These are phyloP conservation scores for Ceratobasidium sp. DNA, from an alignment of 1,284 basidiomycete species.

Conservation along the genomic window DNA sequence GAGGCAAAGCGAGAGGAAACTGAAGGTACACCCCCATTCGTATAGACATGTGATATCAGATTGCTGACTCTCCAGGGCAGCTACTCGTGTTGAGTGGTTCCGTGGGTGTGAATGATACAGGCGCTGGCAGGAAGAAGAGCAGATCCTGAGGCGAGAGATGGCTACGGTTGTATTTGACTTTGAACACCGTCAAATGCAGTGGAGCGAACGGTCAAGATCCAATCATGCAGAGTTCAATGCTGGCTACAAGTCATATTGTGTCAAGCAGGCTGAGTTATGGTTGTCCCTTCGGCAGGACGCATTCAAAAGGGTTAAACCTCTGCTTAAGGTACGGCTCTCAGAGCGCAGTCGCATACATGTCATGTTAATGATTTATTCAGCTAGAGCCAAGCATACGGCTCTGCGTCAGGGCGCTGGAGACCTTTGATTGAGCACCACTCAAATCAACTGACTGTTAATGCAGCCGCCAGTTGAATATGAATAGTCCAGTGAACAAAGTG, in stretches of 20 bases:
- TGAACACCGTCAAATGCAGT: neutral
- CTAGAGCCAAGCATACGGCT: too few species aligned
- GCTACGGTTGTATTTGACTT: neutral
- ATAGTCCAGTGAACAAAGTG: too few species aligned
- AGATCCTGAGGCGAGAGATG: neutral
- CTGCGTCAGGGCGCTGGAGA: too few species aligned
- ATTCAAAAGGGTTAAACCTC: neutral
- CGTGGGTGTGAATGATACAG: neutral
- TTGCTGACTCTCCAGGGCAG: neutral
- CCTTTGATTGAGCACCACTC: too few species aligned
- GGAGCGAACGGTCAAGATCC: neutral
- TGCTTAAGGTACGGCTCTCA: too few species aligned
- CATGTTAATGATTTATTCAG: too few species aligned
- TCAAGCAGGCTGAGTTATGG: neutral
- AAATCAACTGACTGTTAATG: too few species aligned
- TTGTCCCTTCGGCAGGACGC: neutral
- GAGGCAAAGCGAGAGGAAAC: neutral
- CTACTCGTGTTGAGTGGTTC: slow-evolving; percentile 1
- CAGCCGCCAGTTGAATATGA: too few species aligned
- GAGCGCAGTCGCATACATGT: too few species aligned
- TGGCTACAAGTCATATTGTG: neutral
- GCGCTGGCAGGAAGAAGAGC: neutral
- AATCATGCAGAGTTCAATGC: neutral
- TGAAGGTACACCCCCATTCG: neutral
- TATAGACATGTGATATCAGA: neutral